Conservation (phyloP, 2,329 filamentous ascomycete species). For the Chaetothyriales sp. region DNA sequence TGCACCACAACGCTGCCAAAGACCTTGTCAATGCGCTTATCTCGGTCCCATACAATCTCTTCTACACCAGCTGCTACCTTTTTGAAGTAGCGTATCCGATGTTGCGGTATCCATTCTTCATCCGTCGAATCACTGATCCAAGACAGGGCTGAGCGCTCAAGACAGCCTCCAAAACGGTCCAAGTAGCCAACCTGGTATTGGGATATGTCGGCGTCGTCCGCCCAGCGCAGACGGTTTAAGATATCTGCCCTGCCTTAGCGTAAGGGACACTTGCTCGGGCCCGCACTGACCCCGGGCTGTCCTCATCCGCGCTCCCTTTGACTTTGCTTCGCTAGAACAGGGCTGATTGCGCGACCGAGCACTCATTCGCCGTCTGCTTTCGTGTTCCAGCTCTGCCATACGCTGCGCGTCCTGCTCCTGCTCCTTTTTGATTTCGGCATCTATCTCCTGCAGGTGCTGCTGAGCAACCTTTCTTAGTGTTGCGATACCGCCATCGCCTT, state of each 20-base stretch:
- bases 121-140: slow-evolving; percentile 43
- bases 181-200: slow-evolving; percentile 41
- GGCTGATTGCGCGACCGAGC: neutral
- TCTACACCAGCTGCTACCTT: slow-evolving; percentile 20
- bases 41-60: slow-evolving; percentile 39
- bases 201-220: slow-evolving; percentile 29
- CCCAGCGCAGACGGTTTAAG: slow-evolving; percentile 38
- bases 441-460: slow-evolving; percentile 9
- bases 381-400: slow-evolving; percentile 8
- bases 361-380: slow-evolving; percentile 7
- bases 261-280: neutral
- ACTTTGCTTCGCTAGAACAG: neutral
- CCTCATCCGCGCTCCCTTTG: slow-evolving; percentile 8
- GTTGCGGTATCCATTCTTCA: slow-evolving; percentile 44
- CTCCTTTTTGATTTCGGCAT: slow-evolving; percentile 3
- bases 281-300: slow-evolving; percentile 11
- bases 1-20: slow-evolving; percentile 25
- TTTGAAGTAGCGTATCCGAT: slow-evolving; percentile 40
- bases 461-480: slow-evolving; percentile 8
- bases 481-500: neutral
- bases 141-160: slow-evolving; percentile 34
- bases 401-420: slow-evolving; percentile 6
- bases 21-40: slow-evolving; percentile 33
- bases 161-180: slow-evolving; percentile 38
- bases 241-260: slow-evolving; percentile 24